Percentiles rank a stretch among this genome's conserved stretches.
phyloP scores from a whole-genome alignment of 2,329 filamentous ascomycete species.

The Sarocladium kiliense region DNA sequence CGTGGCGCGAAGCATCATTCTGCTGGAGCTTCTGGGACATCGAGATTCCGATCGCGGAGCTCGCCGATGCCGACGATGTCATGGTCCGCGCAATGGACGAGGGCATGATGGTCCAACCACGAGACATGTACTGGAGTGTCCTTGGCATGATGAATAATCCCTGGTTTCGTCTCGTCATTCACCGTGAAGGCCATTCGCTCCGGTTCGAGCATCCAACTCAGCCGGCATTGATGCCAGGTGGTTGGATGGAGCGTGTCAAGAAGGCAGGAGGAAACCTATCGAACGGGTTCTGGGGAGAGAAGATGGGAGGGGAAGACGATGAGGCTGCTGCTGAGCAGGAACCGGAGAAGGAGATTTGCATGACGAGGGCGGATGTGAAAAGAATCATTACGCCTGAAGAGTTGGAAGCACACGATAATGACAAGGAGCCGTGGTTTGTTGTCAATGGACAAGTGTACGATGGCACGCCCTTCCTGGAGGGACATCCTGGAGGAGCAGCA shows the following conservation, averaged over 20 bases:
- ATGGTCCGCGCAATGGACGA: slow-evolving; percentile 88
- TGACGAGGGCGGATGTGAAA: slow-evolving; percentile 66
- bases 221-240: slow-evolving; percentile 68
- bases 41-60: slow-evolving; percentile 56
- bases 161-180: slow-evolving; percentile 80
- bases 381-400: slow-evolving; percentile 65
- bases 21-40: slow-evolving; percentile 93
- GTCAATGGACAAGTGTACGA: slow-evolving; percentile 87
- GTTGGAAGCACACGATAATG: slow-evolving; percentile 60
- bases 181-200: slow-evolving; percentile 55
- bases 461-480: slow-evolving; percentile 73
- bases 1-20: slow-evolving; percentile 75
- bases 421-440: slow-evolving; percentile 76
- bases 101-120: slow-evolving; percentile 25
- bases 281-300: slow-evolving; percentile 84
- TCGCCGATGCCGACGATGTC: slow-evolving; percentile 64
- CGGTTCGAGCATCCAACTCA: slow-evolving; percentile 87
- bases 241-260: slow-evolving; percentile 93
- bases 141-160: slow-evolving; percentile 98
- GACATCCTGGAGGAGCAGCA: slow-evolving; percentile 79
- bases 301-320: slow-evolving; percentile 43
- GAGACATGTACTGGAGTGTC: slow-evolving; percentile 95
- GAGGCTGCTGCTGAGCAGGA: slow-evolving; percentile 39
- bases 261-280: slow-evolving; percentile 72
- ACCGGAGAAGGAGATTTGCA: slow-evolving; percentile 61